phyloP scores from a whole-genome alignment of 2,329 filamentous ascomycete genomes.

The Ilyonectria destructans region DNA sequence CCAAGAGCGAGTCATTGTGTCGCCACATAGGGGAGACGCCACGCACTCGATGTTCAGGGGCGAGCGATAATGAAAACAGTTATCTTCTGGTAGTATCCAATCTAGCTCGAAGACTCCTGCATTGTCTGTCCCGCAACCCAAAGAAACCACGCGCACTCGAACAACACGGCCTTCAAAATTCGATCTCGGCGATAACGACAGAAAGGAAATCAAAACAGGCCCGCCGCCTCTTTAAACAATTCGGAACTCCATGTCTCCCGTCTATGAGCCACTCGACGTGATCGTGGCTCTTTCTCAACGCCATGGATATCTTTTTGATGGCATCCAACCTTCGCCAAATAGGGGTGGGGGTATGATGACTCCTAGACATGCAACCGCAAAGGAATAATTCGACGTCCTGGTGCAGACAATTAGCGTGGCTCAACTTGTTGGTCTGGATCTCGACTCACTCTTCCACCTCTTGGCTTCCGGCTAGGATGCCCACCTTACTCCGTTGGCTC shows the following conservation, averaged over 20 bases:
- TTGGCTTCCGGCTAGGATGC: neutral
- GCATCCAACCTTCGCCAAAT: neutral
- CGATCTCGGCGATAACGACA: neutral
- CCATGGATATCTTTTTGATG: neutral
- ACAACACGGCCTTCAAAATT: neutral
- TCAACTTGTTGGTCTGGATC: neutral
- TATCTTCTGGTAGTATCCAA: conserved; percentile 2
- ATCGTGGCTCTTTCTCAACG: neutral
- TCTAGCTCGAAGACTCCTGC: neutral
- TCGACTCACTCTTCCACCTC: neutral
- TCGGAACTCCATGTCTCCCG: neutral
- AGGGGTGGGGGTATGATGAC: too few species aligned
- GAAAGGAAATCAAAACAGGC: neutral
- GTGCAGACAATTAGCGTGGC: neutral
- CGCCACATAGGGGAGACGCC: too few species aligned
- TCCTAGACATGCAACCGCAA: too few species aligned
- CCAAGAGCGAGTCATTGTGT: too few species aligned
- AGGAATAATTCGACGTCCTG: neutral
- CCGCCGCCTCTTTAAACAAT: neutral
- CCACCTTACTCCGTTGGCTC: neutral
- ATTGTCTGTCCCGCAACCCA: neutral
- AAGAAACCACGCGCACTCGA: neutral
- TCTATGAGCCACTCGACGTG: neutral
- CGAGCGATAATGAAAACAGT: neutral
- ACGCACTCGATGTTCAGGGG: neutral